Evolutionary conservation across 331 rosid genomes (phyloP).

Genomic region (Erythrophleum ivorense): DNA sequence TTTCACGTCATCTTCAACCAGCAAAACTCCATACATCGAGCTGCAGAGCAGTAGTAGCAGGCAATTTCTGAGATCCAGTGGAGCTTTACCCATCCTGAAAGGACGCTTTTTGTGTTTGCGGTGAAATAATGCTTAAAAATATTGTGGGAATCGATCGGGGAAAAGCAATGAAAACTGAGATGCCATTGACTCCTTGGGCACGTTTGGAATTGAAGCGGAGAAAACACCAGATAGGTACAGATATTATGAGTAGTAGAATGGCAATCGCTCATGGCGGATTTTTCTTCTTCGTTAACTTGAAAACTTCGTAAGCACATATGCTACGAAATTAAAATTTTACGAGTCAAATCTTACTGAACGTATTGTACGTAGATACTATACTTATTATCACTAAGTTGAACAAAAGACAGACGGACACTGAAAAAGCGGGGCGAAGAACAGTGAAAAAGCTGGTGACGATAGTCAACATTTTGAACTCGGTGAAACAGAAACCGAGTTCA

Average conservation of each 20-base stretch:
- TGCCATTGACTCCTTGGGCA: constrained; percentile 1
- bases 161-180: neutral
- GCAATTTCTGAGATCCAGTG: constrained; percentile 14
- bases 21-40: constrained; percentile 33
- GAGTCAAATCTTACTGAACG: neutral
- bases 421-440: no score
- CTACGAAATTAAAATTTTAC: constrained; percentile 12
- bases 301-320: no score
- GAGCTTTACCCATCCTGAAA: neutral
- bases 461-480: no score
- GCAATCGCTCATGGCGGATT: neutral
- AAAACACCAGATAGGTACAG: constrained; percentile 1
- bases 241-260: neutral
- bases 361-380: no score
- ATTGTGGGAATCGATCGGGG: neutral
- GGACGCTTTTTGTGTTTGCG: neutral
- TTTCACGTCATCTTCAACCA: constrained; percentile 61
- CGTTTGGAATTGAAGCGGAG: neutral
- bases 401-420: no score
- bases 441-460: no score
- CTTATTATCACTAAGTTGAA: no score
- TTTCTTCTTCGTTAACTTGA: neutral
- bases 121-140: neutral
- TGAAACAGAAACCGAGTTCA: no score
- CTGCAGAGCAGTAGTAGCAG: constrained; percentile 2